phyloP scores from a whole-genome alignment of 306 rosid genomes.

The Cyamopsis tetragonoloba region DNA sequence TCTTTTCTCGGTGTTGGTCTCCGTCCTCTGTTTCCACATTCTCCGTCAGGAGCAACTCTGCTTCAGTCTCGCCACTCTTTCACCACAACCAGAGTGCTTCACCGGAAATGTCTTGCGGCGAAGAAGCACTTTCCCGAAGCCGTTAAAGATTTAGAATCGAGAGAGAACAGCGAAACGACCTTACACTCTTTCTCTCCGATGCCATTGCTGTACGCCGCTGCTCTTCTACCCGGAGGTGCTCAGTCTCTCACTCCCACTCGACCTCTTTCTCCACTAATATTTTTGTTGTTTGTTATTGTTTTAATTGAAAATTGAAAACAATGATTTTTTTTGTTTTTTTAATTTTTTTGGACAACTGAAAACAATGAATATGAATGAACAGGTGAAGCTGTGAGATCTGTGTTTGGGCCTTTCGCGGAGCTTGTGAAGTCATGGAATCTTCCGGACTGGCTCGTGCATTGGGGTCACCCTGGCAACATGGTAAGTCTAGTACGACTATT shows the following conservation, averaged over 20 bases:
- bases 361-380: constrained; percentile 9
- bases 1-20: constrained; percentile 25
- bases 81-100: not conserved
- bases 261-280: too few relatives aligned
- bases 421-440: constrained; percentile 60
- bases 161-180: constrained; percentile 36
- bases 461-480: constrained; percentile 98
- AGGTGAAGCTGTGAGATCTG: constrained; percentile 59
- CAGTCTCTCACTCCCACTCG: not conserved
- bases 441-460: constrained; percentile 89
- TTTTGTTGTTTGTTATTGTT: too few relatives aligned
- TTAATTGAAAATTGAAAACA: too few relatives aligned
- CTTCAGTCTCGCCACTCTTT: constrained; percentile 27
- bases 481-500: too few relatives aligned
- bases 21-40: constrained; percentile 23
- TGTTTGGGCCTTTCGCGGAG: constrained; percentile 72
- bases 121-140: not conserved
- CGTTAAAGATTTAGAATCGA: constrained; percentile 16
- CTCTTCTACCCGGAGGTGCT: constrained; percentile 80
- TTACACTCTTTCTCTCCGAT: constrained; percentile 65
- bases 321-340: too few relatives aligned
- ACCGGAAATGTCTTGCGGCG: constrained; percentile 15
- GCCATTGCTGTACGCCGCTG: constrained; percentile 58
- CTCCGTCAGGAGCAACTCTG: constrained; percentile 20
- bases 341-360: too few relatives aligned